Conservation (phyloP, 2,329 filamentous ascomycete genomes). For the Claviceps pazoutovae region DNA sequence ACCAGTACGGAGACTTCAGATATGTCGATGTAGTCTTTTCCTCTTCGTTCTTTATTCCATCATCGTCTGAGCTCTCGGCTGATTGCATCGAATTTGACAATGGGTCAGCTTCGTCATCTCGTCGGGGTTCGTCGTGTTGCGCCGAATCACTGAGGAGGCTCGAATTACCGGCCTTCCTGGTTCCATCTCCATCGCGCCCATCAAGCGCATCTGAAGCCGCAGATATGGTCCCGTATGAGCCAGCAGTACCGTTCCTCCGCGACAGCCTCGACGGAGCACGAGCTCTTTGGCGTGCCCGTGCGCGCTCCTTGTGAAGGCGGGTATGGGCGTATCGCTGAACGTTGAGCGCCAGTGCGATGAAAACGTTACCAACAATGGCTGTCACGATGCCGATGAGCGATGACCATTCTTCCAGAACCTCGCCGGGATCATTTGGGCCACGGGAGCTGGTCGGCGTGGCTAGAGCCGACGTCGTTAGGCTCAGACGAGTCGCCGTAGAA, state of each 20-base stretch:
- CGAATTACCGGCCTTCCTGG: constrained; percentile 15
- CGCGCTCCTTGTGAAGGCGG: constrained; percentile 58
- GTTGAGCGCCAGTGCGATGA: constrained; percentile 92
- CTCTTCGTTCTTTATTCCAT: constrained; percentile 15
- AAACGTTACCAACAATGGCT: constrained; percentile 79
- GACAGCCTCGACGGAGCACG: constrained; percentile 38
- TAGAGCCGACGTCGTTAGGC: neutral
- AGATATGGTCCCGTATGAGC: constrained; percentile 23
- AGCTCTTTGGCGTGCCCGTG: constrained; percentile 40
- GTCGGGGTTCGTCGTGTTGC: constrained; percentile 9
- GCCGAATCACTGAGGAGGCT: constrained; percentile 17
- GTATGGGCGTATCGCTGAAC: constrained; percentile 94
- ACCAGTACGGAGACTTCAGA: constrained; percentile 88
- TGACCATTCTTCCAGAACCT: constrained; percentile 60
- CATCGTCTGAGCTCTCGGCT: constrained; percentile 12
- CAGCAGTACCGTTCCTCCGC: constrained; percentile 16
- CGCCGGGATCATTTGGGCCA: constrained; percentile 22
- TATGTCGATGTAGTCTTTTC: constrained; percentile 50
- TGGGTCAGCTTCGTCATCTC: constrained; percentile 33
- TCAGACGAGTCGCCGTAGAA: neutral
- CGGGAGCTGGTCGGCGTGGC: constrained; percentile 6
- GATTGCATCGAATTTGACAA: constrained; percentile 38
- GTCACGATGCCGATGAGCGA: constrained; percentile 90
- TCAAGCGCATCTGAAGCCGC: constrained; percentile 6
- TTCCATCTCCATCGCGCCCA: constrained; percentile 10